Conservation (phyloP, 352 stramenopile genomes). For the Elongisporangium prolatum region DNA sequence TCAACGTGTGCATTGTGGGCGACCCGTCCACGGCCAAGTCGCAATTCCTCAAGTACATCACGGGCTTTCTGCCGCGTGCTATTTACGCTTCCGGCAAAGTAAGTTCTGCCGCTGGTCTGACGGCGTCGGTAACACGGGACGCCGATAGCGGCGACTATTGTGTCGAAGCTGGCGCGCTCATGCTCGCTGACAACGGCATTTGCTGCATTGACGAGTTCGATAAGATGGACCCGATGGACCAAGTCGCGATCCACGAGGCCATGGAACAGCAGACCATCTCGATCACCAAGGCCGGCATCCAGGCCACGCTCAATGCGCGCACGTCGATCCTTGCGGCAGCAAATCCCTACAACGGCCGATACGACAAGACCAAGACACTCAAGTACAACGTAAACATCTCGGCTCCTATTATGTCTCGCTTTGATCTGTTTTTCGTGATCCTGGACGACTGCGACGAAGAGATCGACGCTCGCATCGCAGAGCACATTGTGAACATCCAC, state of each 20-base stretch:
- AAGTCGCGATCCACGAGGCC: constrained; percentile 99
- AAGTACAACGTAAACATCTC: constrained; percentile 91
- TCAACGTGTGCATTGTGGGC: constrained; percentile 99
- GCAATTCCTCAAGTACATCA: constrained; percentile 99
- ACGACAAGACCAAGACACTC: constrained; percentile 89
- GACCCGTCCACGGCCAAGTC: constrained; percentile 98
- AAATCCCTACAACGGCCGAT: constrained; percentile 96
- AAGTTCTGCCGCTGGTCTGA: constrained; percentile 96
- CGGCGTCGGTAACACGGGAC: constrained; percentile 95
- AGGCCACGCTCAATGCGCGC: constrained; percentile 98
- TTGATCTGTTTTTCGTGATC: constrained; percentile 99
- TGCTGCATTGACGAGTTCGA: constrained; percentile 99
- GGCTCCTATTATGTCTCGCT: constrained; percentile 97
- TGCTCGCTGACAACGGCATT: constrained; percentile 98
- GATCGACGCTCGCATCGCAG: constrained; percentile 92
- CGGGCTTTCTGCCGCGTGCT: constrained; percentile 87
- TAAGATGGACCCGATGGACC: constrained; percentile 97
- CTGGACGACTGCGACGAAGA: constrained; percentile 97
- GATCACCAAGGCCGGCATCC: constrained; percentile 99
- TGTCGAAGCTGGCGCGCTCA: constrained; percentile 93
- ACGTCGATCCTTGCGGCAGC: constrained; percentile 99
- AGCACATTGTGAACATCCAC: constrained; percentile 98
- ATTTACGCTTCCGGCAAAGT: constrained; percentile 99
- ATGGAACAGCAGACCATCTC: constrained; percentile 99
- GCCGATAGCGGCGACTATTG: constrained; percentile 90